Conservation (phyloP, 164 flowering plant genomes). For the Warburgia ugandensis region DNA sequence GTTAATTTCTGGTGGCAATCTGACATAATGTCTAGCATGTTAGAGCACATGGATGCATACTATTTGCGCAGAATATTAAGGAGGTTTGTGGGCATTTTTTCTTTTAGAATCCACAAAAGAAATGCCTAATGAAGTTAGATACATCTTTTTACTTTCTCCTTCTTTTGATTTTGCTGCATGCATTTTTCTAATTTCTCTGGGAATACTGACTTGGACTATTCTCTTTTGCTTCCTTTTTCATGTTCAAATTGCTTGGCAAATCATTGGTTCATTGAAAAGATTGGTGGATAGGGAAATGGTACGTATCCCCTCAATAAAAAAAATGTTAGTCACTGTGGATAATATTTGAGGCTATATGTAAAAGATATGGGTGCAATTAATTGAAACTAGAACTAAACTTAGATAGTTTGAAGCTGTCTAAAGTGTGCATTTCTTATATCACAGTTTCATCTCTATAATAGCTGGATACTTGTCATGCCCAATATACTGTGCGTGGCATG, state of each 20-base stretch:
- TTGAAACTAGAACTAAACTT: neutral
- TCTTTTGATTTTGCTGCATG: no score
- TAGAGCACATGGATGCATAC: constrained; percentile 93
- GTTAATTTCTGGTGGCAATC: constrained; percentile 98
- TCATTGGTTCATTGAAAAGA: constrained; percentile 31
- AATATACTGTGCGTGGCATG: no score
- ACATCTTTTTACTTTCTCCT: no score
- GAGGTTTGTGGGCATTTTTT: constrained; percentile 36
- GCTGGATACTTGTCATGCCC: no score
- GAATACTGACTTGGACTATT: constrained; percentile 9
- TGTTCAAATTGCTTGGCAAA: constrained; percentile 17
- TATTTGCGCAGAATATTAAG: constrained; percentile 74
- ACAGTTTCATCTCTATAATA: no score
- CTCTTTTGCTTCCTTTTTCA: constrained; percentile 14
- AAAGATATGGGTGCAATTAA: constrained; percentile 3
- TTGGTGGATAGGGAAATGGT: constrained; percentile 84
- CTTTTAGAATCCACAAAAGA: neutral
- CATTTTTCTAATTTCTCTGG: neutral
- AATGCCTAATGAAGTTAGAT: neutral
- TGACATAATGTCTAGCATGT: constrained; percentile 50
- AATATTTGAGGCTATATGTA: constrained; percentile 4
- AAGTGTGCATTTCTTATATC: neutral
- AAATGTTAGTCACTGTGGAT: constrained; percentile 7
- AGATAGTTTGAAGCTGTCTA: neutral
- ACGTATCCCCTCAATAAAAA: constrained; percentile 17